Evolutionary conservation across 768 basidiomycete species (phyloP).

Genomic region (Dacryopinax primogenitus): DNA sequence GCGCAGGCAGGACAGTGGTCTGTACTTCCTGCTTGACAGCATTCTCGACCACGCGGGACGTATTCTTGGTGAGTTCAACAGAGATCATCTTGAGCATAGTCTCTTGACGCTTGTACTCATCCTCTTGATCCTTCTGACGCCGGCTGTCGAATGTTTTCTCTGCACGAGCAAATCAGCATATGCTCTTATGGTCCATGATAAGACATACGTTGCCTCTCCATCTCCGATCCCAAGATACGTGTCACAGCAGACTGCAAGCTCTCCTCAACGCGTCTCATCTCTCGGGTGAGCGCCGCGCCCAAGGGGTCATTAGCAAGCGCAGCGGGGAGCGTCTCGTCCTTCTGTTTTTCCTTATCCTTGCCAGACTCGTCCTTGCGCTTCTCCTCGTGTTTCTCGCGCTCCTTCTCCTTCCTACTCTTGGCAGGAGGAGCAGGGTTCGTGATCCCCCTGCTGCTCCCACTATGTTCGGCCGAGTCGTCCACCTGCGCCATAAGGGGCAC

Average conservation of each 20-base stretch:
- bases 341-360: slow-evolving; percentile 34
- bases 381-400: slow-evolving; percentile 31
- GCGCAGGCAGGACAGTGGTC: slow-evolving; percentile 65
- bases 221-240: slow-evolving; percentile 69
- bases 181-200: slow-evolving; percentile 13
- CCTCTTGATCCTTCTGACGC: slow-evolving; percentile 60
- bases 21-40: slow-evolving; percentile 78
- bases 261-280: slow-evolving; percentile 75
- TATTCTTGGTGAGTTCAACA: slow-evolving; percentile 73
- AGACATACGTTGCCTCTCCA: slow-evolving; percentile 75
- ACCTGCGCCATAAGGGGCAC: background rate
- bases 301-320: slow-evolving; percentile 26
- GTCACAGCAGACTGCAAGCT: slow-evolving; percentile 62
- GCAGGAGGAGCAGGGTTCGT: background rate
- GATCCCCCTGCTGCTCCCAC: background rate
- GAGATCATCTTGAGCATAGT: slow-evolving; percentile 82
- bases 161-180: slow-evolving; percentile 24
- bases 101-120: slow-evolving; percentile 75
- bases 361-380: slow-evolving; percentile 20
- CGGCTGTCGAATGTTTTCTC: slow-evolving; percentile 77
- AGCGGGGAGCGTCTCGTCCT: slow-evolving; percentile 23
- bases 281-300: slow-evolving; percentile 49
- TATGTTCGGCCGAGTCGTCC: background rate
- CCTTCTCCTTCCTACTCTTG: slow-evolving; percentile 1
- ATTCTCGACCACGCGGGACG: slow-evolving; percentile 77